A percentile compares a stretch with the other conserved stretches of the same genome.
Conservation (phyloP, 805 yeast species). For the Schizosaccharomyces osmophilus region DNA sequence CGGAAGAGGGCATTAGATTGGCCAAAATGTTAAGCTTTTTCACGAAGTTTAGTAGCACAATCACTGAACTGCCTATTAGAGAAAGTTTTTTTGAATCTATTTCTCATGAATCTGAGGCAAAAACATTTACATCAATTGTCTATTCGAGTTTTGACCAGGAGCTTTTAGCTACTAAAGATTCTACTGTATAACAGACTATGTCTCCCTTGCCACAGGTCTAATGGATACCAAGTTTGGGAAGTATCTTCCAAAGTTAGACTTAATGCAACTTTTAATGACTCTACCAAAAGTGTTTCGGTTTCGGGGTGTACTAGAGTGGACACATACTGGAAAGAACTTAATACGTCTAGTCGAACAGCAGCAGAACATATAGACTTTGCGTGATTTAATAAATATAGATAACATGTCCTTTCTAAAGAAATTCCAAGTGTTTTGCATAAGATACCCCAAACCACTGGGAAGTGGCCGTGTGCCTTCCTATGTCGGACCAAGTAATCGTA, state of each 20-base stretch:
- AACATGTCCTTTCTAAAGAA: neutral
- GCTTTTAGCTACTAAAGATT: neutral
- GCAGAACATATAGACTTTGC: conserved; percentile 1
- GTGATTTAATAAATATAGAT: neutral
- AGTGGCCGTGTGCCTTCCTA: neutral
- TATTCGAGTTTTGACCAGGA: neutral
- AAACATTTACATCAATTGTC: neutral
- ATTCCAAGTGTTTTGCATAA: neutral
- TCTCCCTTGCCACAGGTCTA: conserved; percentile 3
- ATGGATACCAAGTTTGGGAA: neutral
- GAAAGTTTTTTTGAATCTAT: neutral
- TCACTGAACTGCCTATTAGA: neutral
- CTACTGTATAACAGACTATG: conserved; percentile 2
- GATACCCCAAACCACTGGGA: conserved; percentile 2
- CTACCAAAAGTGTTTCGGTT: neutral
- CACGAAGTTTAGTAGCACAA: neutral
- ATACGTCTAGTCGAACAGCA: conserved; percentile 1
- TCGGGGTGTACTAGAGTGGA: neutral
- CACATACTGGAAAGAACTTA: conserved; percentile 1
- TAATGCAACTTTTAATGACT: neutral
- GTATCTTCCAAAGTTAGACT: neutral
- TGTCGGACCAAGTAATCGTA: neutral
- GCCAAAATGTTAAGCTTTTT: neutral
- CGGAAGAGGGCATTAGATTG: neutral
- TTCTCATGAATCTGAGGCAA: neutral